Base-by-base conservation (phyloP, 805 yeast genomes). In the Dipodascus geniculatus region DNA sequence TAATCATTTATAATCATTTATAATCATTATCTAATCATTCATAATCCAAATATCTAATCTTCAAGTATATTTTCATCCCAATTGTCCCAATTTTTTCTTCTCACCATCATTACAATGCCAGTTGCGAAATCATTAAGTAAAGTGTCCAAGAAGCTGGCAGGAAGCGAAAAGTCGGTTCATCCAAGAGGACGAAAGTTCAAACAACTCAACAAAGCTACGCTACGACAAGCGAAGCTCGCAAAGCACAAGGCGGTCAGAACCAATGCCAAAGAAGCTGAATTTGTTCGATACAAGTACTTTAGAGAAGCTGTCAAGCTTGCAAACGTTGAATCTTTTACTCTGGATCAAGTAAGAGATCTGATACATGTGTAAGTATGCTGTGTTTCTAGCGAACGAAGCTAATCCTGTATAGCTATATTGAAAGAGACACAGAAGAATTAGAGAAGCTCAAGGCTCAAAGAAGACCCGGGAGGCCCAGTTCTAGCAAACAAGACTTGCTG, bases 131-230 rank as follows among this genome's bases (percentile, higher is more conserved):
- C 80, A 56, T 72, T 87, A 52, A 67, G 73, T 22, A 86, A 85
- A 61, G 84, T 87, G 35, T 74, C 78, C 58, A 83, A 83, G 68
- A 74, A 76, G 59, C 69, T 82, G 53, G 71, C 78, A 54, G 76
- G 76, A 61, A 71, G 79, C 56, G 79, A 77, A 44, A 79, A 77
- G 48, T 72, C 78, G 42, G 71, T 85, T 60, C 98, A 91, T 65
- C 93, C 95, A 22, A 84, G 83, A 63, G 96, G 97, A 8, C 78
- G 96, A 53, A 91, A 89, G 68, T 85, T 88, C 67, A 84, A 84
- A 68, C 87, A 85, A 65, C 71, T 91, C 51, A 83, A 83, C 54
- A 74, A 93, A 58, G 97, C 97, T n/a, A 80, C 95, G 1, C 70
- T 88, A 48, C 78, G 99, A 67, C 95, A 90, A 58, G 75, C 74